Evolutionary conservation across 805 yeast species (phyloP).

Genomic region (Spathaspora arborariae): DNA sequence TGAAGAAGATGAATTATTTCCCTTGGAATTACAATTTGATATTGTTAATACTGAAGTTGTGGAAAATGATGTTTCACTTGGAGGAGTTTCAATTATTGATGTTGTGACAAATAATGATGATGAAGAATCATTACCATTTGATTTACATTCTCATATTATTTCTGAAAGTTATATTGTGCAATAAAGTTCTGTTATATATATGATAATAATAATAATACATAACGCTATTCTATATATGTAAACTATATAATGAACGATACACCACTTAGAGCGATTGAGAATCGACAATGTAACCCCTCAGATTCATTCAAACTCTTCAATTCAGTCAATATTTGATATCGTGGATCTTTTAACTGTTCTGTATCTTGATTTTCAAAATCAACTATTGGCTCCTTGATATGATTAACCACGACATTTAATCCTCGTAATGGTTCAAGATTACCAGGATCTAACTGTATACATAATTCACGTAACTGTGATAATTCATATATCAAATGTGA

Average conservation of each 20-base stretch:
- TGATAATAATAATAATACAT: not conserved
- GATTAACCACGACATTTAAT: slow-evolving; percentile 46
- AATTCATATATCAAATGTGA: slow-evolving; percentile 57
- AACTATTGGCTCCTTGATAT: slow-evolving; percentile 44
- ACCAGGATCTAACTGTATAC: slow-evolving; percentile 11
- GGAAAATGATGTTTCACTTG: slow-evolving; percentile 47
- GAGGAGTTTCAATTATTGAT: slow-evolving; percentile 60
- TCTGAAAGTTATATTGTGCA: slow-evolving; percentile 55
- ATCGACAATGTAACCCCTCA: slow-evolving; percentile 39
- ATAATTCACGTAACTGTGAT: slow-evolving; percentile 15
- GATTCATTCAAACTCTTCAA: slow-evolving; percentile 37
- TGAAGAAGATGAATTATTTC: slow-evolving; percentile 90
- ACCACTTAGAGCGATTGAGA: slow-evolving; percentile 57
- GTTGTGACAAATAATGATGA: slow-evolving; percentile 51
- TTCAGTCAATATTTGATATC: slow-evolving; percentile 48
- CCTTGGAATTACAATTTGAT: slow-evolving; percentile 69
- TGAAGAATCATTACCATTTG: slow-evolving; percentile 63
- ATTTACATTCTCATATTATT: slow-evolving; percentile 53
- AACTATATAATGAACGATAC: slow-evolving; percentile 30
- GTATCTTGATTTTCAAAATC: slow-evolving; percentile 36
- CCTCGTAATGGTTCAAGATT: slow-evolving; percentile 34
- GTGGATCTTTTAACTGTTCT: slow-evolving; percentile 46
- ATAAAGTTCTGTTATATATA: slow-evolving; percentile 3
- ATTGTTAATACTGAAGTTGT: slow-evolving; percentile 41
- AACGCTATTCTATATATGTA: no score